Percentiles rank a stretch among this genome's conserved stretches.
phyloP scores from a whole-genome alignment of 108 stramenopile genomes.

The Discostella pseudostelligera region DNA sequence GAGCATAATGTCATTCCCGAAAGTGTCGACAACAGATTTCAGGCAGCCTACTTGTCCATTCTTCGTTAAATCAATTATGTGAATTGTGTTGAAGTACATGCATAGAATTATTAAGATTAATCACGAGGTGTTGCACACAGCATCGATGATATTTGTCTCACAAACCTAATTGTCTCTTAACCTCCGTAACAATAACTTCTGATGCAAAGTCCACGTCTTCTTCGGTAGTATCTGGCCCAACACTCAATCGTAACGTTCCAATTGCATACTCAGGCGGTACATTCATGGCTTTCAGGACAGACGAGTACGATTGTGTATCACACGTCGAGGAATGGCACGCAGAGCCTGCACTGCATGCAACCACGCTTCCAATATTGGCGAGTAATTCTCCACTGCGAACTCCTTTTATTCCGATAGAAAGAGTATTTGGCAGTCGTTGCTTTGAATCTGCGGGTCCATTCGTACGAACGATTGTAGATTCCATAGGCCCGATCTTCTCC shows the following conservation, averaged over 20 bases:
- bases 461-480: slow-evolving; percentile 36
- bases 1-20: slow-evolving; percentile 51
- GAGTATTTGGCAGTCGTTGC: slow-evolving; percentile 88
- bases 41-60: slow-evolving; percentile 60
- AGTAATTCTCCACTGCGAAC: slow-evolving; percentile 63
- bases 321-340: slow-evolving; percentile 79
- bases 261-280: slow-evolving; percentile 72
- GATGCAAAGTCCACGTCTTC: slow-evolving; percentile 84
- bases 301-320: slow-evolving; percentile 52
- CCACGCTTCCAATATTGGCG: slow-evolving; percentile 53
- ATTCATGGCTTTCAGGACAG: slow-evolving; percentile 88
- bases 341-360: slow-evolving; percentile 91
- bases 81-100: neutral
- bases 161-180: slow-evolving; percentile 33
- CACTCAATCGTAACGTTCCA: slow-evolving; percentile 90
- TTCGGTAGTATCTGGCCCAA: slow-evolving; percentile 83
- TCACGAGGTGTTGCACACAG: neutral
- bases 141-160: neutral
- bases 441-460: slow-evolving; percentile 79
- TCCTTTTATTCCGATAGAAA: slow-evolving; percentile 81
- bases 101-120: neutral
- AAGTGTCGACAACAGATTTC: slow-evolving; percentile 53
- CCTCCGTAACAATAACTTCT: slow-evolving; percentile 67
- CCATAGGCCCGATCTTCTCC: slow-evolving; percentile 18
- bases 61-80: slow-evolving; percentile 4